Percentiles rank a stretch among this genome's conserved stretches.
Evolutionary conservation across 1,284 basidiomycete genomes (phyloP).

Genomic region (Austroboletus novae-zelandiae): DNA sequence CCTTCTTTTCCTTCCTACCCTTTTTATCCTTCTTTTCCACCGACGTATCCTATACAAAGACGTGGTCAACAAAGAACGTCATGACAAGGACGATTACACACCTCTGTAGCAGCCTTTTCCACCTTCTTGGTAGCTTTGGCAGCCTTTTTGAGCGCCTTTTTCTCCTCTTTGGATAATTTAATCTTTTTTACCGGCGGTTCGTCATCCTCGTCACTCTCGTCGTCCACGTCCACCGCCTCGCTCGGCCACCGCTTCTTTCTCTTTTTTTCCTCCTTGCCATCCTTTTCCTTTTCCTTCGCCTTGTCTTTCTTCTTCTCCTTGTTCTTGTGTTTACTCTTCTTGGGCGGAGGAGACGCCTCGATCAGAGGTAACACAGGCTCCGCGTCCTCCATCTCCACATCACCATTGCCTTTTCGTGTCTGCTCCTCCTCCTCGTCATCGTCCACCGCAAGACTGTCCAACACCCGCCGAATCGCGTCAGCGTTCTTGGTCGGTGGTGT

Average conservation of each 20-base stretch:
- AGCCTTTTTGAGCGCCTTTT: conserved; percentile 77
- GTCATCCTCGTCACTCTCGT: conserved; percentile 44
- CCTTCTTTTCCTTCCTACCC: conserved; percentile 43
- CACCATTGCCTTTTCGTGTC: background rate
- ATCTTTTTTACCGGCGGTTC: conserved; percentile 64
- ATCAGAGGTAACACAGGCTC: conserved; percentile 53
- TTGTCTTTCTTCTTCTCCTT: conserved; percentile 7
- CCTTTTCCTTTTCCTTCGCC: conserved; percentile 1
- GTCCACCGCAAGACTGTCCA: conserved; percentile 75
- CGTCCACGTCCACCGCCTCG: conserved; percentile 52
- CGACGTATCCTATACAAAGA: conserved; percentile 29
- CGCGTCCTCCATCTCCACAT: conserved; percentile 50
- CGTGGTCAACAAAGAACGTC: conserved; percentile 5
- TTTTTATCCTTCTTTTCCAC: conserved; percentile 45
- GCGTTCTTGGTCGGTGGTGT: conserved; percentile 82
- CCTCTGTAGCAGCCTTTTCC: conserved; percentile 40
- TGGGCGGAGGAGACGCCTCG: conserved; percentile 51
- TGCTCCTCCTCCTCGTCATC: conserved; percentile 71
- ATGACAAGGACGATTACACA: conserved; percentile 17
- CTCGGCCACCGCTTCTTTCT: conserved; percentile 52
- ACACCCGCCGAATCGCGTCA: conserved; percentile 86
- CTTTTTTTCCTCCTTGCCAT: conserved; percentile 5
- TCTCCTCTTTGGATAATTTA: conserved; percentile 79
- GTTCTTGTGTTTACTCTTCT: conserved; percentile 36
- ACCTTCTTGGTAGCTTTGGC: conserved; percentile 59